These are phyloP conservation scores for Suillus ampliporus DNA, from an alignment of 768 basidiomycete genomes.

Conservation along the genomic window DNA sequence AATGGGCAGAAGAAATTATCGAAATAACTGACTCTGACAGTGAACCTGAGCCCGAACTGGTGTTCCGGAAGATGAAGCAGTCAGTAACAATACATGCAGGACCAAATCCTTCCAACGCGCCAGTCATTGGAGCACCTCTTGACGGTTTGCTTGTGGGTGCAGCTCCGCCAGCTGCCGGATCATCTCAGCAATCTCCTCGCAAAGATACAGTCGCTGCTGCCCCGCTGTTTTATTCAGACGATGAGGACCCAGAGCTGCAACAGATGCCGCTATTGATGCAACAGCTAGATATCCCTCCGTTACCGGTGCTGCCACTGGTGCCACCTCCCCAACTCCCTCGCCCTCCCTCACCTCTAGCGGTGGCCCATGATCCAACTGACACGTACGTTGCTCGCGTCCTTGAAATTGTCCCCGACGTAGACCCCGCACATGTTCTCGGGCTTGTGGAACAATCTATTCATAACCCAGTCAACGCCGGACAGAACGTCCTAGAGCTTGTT, in stretches of 20 bases:
- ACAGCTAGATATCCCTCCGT: slow-evolving; percentile 10
- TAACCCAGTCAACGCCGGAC: slow-evolving; percentile 32
- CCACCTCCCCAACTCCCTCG: slow-evolving; percentile 15
- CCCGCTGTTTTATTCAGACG: slow-evolving; percentile 46
- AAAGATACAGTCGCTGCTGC: slow-evolving; percentile 8
- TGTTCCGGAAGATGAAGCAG: slow-evolving; percentile 8
- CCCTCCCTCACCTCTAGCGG: slow-evolving; percentile 23
- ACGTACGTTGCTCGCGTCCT: slow-evolving; percentile 54
- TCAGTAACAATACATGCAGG: not conserved
- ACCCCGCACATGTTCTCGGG: slow-evolving; percentile 54
- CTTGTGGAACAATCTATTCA: slow-evolving; percentile 54
- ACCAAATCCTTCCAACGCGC: slow-evolving; percentile 15
- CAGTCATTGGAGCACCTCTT: slow-evolving; percentile 20
- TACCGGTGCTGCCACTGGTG: slow-evolving; percentile 2
- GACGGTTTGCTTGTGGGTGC: slow-evolving; percentile 18
- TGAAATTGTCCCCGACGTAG: slow-evolving; percentile 75
- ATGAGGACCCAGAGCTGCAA: slow-evolving; percentile 31
- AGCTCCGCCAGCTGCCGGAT: slow-evolving; percentile 15
- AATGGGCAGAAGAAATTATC: slow-evolving; percentile 42
- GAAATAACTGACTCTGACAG: slow-evolving; percentile 59
- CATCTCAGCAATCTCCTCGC: slow-evolving; percentile 17
- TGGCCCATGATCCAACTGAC: slow-evolving; percentile 29
- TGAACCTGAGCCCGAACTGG: slow-evolving; percentile 28
- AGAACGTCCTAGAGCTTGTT: slow-evolving; percentile 54
- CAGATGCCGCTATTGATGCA: not conserved